Evolutionary conservation across 352 stramenopile species (phyloP).

Genomic region (Plasmopara viticola): DNA sequence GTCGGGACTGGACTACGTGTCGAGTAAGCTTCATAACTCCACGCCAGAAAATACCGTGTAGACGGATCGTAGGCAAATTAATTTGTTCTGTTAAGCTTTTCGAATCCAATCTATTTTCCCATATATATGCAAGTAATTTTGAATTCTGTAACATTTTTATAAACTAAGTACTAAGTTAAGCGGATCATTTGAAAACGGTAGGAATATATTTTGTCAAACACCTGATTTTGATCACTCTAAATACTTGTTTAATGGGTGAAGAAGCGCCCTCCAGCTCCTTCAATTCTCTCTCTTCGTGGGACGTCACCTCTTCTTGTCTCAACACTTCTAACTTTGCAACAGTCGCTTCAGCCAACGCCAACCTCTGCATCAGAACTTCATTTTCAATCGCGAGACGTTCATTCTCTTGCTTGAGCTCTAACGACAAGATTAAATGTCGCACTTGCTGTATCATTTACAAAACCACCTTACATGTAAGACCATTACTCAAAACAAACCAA

Average conservation of each 20-base stretch:
- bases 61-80: background rate
- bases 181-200: background rate
- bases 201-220: background rate
- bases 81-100: background rate
- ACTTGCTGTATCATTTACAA: background rate
- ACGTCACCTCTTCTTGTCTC: constrained; percentile 21
- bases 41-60: background rate
- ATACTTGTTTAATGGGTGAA: too few species aligned
- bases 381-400: constrained; percentile 37
- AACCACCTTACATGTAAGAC: background rate
- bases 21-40: constrained; percentile 6
- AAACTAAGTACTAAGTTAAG: too few species aligned
- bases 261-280: constrained; percentile 15
- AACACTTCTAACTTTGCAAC: constrained; percentile 30
- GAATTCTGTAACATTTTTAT: too few species aligned
- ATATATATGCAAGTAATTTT: background rate
- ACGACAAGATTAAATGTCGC: constrained; percentile 2
- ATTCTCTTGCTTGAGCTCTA: constrained; percentile 36
- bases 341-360: constrained; percentile 19
- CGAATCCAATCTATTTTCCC: background rate
- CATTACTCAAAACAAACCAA: too few species aligned
- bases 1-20: constrained; percentile 13
- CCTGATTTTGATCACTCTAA: background rate
- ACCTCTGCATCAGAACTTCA: constrained; percentile 27
- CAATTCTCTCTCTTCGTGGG: background rate